Conservation (phyloP, 768 basidiomycete species). For the Rhodotorula toruloides region DNA sequence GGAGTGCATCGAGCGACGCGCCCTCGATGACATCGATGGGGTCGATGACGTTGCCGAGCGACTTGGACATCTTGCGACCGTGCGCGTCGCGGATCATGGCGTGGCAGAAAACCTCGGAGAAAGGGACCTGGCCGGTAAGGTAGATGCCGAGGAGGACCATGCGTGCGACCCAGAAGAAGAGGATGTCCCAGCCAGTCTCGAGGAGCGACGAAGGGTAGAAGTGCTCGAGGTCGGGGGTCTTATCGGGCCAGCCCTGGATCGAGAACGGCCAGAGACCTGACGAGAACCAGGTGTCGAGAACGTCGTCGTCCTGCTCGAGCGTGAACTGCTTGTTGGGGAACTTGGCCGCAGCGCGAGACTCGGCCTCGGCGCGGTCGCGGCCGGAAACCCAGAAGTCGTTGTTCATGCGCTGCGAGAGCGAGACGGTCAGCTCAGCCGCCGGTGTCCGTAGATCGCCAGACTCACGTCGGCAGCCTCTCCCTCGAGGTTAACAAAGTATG, state of each 20-base stretch:
- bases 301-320: constrained; percentile 90
- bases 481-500: constrained; percentile 82
- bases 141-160: constrained; percentile 91
- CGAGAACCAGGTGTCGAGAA: constrained; percentile 98
- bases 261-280: constrained; percentile 97
- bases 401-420: constrained; percentile 54
- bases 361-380: constrained; percentile 68
- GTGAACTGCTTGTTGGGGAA: constrained; percentile 62
- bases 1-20: constrained; percentile 67
- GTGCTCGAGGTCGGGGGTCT: constrained; percentile 70
- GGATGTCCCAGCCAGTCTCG: constrained; percentile 98
- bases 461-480: constrained; percentile 58
- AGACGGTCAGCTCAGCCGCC: too few species aligned
- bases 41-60: constrained; percentile 94
- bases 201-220: constrained; percentile 89
- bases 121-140: constrained; percentile 85
- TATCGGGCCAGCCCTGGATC: constrained; percentile 95
- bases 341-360: constrained; percentile 63
- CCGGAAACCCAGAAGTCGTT: constrained; percentile 89
- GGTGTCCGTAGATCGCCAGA: constrained; percentile 7
- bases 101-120: constrained; percentile 92
- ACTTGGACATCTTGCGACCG: constrained; percentile 98
- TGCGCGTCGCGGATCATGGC: constrained; percentile 99
- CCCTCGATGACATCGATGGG: constrained; percentile 93
- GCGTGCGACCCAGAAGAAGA: constrained; percentile 99